Evolutionary conservation across 768 basidiomycete species (phyloP).

Genomic region (Pleurotus tuber-regium): DNA sequence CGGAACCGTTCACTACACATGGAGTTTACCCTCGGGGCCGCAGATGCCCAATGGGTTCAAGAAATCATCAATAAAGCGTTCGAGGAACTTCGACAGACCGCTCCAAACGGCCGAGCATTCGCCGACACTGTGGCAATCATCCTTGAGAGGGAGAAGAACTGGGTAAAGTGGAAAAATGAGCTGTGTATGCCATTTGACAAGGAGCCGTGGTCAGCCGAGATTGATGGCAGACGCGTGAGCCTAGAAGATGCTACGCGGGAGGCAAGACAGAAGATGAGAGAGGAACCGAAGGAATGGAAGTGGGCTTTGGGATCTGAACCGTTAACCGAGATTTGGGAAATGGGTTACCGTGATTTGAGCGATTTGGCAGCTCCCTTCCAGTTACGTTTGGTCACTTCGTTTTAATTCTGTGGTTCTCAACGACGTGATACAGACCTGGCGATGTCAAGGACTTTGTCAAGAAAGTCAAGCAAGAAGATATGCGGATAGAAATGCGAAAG

Average conservation of each 20-base stretch:
- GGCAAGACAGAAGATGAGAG: conserved; percentile 50
- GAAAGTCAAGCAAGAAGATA: conserved; percentile 67
- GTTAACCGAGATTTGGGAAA: conserved; percentile 79
- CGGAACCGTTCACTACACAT: conserved; percentile 81
- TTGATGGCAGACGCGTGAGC: conserved; percentile 48
- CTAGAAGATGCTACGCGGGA: conserved; percentile 61
- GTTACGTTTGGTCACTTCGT: conserved; percentile 37
- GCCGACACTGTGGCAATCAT: conserved; percentile 70
- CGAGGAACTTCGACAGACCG: conserved; percentile 67
- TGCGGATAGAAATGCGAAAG: conserved; percentile 53
- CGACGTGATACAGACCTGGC: conserved; percentile 47
- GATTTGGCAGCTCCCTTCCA: conserved; percentile 68
- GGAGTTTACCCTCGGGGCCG: conserved; percentile 71
- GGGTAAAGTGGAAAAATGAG: conserved; percentile 89
- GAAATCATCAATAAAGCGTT: conserved; percentile 59
- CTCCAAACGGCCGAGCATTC: conserved; percentile 75
- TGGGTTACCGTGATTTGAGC: conserved; percentile 65
- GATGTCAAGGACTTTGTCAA: conserved; percentile 74
- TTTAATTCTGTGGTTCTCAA: conserved; percentile 7
- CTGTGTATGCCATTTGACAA: conserved; percentile 78
- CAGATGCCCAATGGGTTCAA: conserved; percentile 74
- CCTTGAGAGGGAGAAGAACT: conserved; percentile 82
- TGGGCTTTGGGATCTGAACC: conserved; percentile 66
- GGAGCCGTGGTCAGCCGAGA: conserved; percentile 53
- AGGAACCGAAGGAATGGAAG: conserved; percentile 59